Conservation (phyloP, 305 asterid genomes). For the Fraxinus nigra region DNA sequence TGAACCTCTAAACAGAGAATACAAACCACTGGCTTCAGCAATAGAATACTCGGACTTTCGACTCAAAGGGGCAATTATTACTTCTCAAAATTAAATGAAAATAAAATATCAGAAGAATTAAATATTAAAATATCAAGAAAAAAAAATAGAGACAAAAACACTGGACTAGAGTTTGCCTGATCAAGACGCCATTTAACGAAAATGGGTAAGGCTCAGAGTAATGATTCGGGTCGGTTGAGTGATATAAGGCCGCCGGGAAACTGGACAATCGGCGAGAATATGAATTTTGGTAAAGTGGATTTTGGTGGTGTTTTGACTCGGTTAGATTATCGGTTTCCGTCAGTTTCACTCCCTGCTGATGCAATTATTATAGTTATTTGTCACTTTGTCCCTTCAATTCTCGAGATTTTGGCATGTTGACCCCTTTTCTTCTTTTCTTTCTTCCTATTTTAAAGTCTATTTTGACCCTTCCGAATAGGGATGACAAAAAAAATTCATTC, state of each 20-base stretch:
- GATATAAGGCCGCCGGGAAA: not conserved
- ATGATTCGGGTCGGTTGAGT: not conserved
- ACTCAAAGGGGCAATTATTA: not conserved
- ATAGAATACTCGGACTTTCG: not conserved
- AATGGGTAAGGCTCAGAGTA: slow-evolving; percentile 9
- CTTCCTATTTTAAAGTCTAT: no score
- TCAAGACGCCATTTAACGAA: slow-evolving; percentile 28
- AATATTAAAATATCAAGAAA: not conserved
- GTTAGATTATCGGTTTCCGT: slow-evolving; percentile 35
- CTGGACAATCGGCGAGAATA: slow-evolving; percentile 14
- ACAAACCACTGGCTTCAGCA: not conserved
- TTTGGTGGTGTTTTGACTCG: slow-evolving; percentile 29
- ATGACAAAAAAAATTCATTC: no score
- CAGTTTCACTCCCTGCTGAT: slow-evolving; percentile 2
- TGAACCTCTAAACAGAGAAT: not conserved
- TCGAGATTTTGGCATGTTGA: not conserved
- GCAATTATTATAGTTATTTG: not conserved
- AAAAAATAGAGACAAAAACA: not conserved
- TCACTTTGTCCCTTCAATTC: not conserved
- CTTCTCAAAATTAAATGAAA: not conserved
- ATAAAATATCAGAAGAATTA: not conserved
- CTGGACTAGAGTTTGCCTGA: slow-evolving; percentile 24
- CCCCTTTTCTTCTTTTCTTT: not conserved
- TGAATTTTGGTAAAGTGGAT: slow-evolving; percentile 2
- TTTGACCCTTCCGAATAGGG: not conserved